Conservation (phyloP, 768 basidiomycete genomes). For the Boletus sp. region DNA sequence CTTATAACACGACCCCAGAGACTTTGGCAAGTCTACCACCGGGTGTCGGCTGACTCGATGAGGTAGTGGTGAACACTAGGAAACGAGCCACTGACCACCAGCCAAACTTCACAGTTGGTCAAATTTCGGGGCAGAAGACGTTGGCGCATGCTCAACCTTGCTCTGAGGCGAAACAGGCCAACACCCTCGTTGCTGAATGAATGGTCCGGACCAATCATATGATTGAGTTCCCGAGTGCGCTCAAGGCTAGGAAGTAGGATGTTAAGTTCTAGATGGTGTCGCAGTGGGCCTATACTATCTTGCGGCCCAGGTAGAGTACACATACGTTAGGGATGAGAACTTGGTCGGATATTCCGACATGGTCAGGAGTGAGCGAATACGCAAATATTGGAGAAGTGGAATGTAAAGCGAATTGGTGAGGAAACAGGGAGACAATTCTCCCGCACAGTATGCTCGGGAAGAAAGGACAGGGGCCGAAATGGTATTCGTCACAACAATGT, state of each 20-base stretch:
- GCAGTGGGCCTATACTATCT: neutral
- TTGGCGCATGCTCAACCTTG: neutral
- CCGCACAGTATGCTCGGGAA: neutral
- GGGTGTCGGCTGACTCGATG: neutral
- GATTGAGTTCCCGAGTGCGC: neutral
- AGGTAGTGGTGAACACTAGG: neutral
- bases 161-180: neutral
- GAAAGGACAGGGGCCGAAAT: neutral
- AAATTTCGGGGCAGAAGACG: neutral
- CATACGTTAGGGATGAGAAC: neutral
- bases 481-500: neutral
- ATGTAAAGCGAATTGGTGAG: neutral
- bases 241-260: neutral
- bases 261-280: no score
- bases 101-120: neutral
- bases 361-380: no score
- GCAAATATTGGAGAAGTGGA: neutral
- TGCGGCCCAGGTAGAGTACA: neutral
- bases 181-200: neutral
- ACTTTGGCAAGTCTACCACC: no score
- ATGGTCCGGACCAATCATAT: neutral
- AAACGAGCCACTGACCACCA: no score
- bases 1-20: neutral
- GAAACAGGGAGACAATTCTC: neutral
- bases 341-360: neutral